Evolutionary conservation across 805 yeast species (phyloP), one percentile per base, ranked within the genome.

Genomic region (Yarrowia bubula): DNA sequence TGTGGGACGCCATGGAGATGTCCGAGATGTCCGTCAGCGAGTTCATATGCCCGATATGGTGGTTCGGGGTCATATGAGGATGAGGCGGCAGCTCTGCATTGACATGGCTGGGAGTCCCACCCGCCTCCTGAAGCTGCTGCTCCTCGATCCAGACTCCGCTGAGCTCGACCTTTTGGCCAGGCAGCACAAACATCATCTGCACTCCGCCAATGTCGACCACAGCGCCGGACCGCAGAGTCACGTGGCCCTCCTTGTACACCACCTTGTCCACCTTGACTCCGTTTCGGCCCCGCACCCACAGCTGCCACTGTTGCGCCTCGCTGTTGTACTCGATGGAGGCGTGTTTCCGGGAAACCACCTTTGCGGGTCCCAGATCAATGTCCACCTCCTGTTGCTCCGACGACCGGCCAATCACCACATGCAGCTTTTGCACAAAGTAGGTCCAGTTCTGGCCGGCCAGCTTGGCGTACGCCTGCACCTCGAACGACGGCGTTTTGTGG

Each of bases 171-270:
- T 55, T 84, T 4, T 90, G 86, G 74, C 92, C 98, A 1, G 99
- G 99, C 69, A 95, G 79, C 42, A 95, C 95, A 74, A 95, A 95
- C 96, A 95, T 93, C 98, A 95, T 95, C 76, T 95, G 98, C 10
- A 97, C 92, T 6, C 98, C 98, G 15, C 98, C 98, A 51, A 95
- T 86, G 71, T 95, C 99, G 66, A 95, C 77, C 15, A 95, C 85
- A 46, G 93, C 89, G n/a, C 99, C 99, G 1, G 96, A 87, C 62
- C 83, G 82, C 65, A 95, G 81, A 11, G 86, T 67, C 37, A 70
- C 77, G 2, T 82, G 80, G 11, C 73, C 71, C 9, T 78, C 80
- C 32, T 75, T 76, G 43, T 79, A 74, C 46, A 81, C 75, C n/a
- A 75, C 76, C 35, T 90, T 89, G 77, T 95, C 97, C 31, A 95